These are phyloP conservation scores for Sporopachydermia lactativora DNA, from an alignment of 805 yeast genomes.

Conservation along the genomic window DNA sequence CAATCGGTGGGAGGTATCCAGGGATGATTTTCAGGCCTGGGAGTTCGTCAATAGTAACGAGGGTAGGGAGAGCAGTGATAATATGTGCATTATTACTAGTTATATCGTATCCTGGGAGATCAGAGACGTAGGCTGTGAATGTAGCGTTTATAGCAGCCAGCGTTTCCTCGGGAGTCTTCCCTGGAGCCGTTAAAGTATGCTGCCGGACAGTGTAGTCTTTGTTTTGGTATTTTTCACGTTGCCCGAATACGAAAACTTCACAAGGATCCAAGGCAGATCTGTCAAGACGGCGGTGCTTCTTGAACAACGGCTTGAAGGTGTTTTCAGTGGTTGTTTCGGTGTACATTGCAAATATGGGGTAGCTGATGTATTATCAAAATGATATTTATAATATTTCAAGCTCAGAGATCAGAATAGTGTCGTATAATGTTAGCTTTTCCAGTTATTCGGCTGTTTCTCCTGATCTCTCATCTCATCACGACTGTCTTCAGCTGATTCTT, in stretches of 20 bases:
- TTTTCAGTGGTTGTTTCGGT: conserved; percentile 8
- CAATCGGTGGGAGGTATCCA: conserved; percentile 10
- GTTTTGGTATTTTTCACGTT: neutral
- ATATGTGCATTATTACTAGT: neutral
- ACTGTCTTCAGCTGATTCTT: too few species aligned
- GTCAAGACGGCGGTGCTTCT: conserved; percentile 9
- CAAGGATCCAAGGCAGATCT: conserved; percentile 6
- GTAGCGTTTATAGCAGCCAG: neutral
- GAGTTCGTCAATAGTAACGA: conserved; percentile 14
- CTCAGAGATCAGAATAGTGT: too few species aligned
- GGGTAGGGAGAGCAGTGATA: neutral
- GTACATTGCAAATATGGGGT: too few species aligned
- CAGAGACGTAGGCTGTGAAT: neutral
- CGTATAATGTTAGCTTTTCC: too few species aligned
- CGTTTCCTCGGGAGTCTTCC: neutral
- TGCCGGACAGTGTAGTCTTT: conserved; percentile 4
- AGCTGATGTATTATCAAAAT: too few species aligned
- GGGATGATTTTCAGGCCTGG: conserved; percentile 22
- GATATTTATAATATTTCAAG: too few species aligned
- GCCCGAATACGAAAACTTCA: conserved; percentile 1
- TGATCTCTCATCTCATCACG: too few species aligned
- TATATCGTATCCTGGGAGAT: neutral
- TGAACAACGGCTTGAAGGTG: conserved; percentile 15
- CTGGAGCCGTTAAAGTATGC: conserved; percentile 4
- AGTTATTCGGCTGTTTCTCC: too few species aligned